These are phyloP conservation scores for Hemisphaericaspora xylofermentans DNA, from an alignment of 1,139 yeast species.

Conservation along the genomic window DNA sequence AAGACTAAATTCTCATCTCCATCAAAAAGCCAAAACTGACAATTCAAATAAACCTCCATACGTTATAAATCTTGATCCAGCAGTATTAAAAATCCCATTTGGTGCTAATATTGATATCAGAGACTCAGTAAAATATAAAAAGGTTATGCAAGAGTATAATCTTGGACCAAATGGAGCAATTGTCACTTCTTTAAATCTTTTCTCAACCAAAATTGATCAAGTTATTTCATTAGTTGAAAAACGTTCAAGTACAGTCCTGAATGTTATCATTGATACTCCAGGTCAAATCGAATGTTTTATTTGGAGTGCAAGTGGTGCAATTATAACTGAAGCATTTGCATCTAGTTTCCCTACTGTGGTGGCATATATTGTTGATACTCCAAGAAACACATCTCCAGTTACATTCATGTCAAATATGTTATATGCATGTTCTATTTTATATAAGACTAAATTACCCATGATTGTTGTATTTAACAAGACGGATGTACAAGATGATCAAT, in stretches of 20 bases:
- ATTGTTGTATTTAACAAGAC: constrained; percentile 94
- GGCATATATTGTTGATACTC: constrained; percentile 96
- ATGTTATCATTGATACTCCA: constrained; percentile 93
- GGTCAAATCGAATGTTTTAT: constrained; percentile 98
- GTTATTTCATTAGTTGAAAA: constrained; percentile 85
- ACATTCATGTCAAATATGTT: constrained; percentile 98
- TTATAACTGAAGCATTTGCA: constrained; percentile 95
- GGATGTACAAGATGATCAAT: constrained; percentile 79
- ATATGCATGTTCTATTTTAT: constrained; percentile 93
- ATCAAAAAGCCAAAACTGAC: constrained; percentile 50
- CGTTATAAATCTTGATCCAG: constrained; percentile 94
- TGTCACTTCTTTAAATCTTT: constrained; percentile 88
- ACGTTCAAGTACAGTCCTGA: constrained; percentile 60
- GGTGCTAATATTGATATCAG: constrained; percentile 94
- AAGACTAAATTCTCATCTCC: constrained; percentile 84
- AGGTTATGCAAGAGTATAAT: constrained; percentile 90
- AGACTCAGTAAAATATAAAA: constrained; percentile 92
- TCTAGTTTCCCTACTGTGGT: constrained; percentile 93
- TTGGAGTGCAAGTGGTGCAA: constrained; percentile 96
- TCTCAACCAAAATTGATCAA: constrained; percentile 94
- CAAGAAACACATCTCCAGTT: constrained; percentile 89
- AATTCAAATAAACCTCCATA: constrained; percentile 58
- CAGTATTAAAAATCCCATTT: constrained; percentile 87
- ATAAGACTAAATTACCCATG: constrained; percentile 96
- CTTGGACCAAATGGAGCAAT: constrained; percentile 99